Evolutionary conservation across 2,329 filamentous ascomycete species (phyloP), one percentile per base, ranked within the genome.

Genomic region (Polytolypa hystricis): DNA sequence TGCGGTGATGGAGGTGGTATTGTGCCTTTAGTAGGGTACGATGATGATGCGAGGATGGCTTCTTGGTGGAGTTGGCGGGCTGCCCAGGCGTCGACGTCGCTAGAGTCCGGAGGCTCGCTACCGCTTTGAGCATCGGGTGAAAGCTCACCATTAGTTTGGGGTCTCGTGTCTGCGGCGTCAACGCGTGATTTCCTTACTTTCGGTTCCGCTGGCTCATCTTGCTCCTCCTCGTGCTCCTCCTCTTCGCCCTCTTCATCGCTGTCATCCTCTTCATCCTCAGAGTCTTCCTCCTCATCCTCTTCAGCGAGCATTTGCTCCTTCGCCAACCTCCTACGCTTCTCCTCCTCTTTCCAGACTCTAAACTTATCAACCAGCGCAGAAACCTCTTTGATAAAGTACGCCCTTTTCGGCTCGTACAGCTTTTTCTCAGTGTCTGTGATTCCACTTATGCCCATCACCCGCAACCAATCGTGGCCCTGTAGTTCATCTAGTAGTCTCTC

Each of bases 401-500:
- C 72, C 18, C 91, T 75, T 42, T 91, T 91, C 2, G 81, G 78
- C 58, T 94, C 85, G 58, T 85, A 95, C 19, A 80, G 74, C 57
- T 82, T 91, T 61, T 84, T 89, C 52, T 84, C 84, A 15, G 77
- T 77, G 52, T 95, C 87, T 0, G 85, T 93, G 25, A 93, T 64
- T 25, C 73, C 84, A 45, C 78, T 89, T 21, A 96, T 81, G 17
- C 89, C 91, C 77, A 98, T 86, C 3, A 87, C 74, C 42, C 83
- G 79, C 39, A 95, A 68, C 91, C 91, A 98, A 58, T 96, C 91
- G 40, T 83, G 84, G 2, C 89, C 84, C 55, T 85, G 81, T 1
- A 98, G 70, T 12, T 85, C 85, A 37, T 91, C 85, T 5, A 95
- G 69, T 11, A 80, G 61, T 5, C 74, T 66, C 42, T 80, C 75